phyloP scores from a whole-genome alignment of 202 grass and related monocot genomes.

The Bolboschoenoplectus hybrid region DNA sequence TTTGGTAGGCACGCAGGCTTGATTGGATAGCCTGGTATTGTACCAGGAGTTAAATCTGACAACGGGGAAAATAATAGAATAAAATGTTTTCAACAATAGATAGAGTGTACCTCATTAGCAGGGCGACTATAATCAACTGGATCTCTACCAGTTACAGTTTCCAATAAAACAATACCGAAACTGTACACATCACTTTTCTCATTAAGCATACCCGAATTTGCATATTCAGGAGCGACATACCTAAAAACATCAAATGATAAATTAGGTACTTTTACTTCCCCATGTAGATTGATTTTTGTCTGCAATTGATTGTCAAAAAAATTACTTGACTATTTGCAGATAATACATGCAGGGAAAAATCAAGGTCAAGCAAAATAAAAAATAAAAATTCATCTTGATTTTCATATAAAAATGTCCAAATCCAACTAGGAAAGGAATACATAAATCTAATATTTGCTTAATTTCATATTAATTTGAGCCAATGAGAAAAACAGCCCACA shows the following conservation, averaged over 20 bases:
- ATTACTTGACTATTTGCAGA: background rate
- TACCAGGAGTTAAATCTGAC: background rate
- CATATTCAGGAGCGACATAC: slow-evolving; percentile 96
- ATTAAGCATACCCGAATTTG: slow-evolving; percentile 92
- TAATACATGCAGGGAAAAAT: background rate
- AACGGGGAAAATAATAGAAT: background rate
- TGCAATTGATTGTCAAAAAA: background rate
- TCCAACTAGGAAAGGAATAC: too few relatives aligned
- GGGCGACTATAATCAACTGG: slow-evolving; percentile 80
- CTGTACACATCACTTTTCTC: slow-evolving; percentile 97
- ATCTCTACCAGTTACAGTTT: slow-evolving; percentile 82
- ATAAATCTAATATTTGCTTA: background rate
- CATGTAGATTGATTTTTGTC: too few relatives aligned
- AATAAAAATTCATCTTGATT: background rate
- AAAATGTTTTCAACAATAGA: background rate
- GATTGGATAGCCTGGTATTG: background rate
- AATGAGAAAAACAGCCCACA: background rate
- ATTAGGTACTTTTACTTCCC: background rate
- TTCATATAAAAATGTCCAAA: background rate
- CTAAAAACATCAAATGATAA: slow-evolving; percentile 42
- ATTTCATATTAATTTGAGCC: background rate
- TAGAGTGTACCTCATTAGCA: slow-evolving; percentile 65
- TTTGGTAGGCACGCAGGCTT: background rate
- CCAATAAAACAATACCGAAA: slow-evolving; percentile 87
- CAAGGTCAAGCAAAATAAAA: background rate